These are phyloP conservation scores for Pichia kudriavzevii DNA, from an alignment of 1,139 yeast species.

Conservation along the genomic window DNA sequence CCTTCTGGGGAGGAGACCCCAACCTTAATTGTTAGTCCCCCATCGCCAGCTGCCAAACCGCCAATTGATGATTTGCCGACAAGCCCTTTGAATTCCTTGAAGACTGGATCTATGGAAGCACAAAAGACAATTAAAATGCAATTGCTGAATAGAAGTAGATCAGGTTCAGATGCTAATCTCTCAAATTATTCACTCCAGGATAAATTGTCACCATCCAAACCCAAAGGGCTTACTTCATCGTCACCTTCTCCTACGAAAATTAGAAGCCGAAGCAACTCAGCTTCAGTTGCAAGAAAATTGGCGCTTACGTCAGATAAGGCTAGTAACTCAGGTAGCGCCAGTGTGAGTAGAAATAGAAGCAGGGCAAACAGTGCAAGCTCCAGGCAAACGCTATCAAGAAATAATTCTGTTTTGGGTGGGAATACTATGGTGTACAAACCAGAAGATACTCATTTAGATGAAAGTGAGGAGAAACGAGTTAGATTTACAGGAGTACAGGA, in stretches of 20 bases:
- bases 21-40: constrained; percentile 1
- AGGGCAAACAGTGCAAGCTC: constrained; percentile 9
- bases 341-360: no score
- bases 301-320: no score
- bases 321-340: constrained; percentile 1
- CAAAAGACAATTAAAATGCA: constrained; percentile 15
- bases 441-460: constrained; percentile 14
- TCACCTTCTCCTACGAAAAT: constrained; percentile 14
- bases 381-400: constrained; percentile 18
- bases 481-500: constrained; percentile 47
- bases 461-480: constrained; percentile 33
- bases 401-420: constrained; percentile 20
- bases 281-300: constrained; percentile 1
- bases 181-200: constrained; percentile 2
- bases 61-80: constrained; percentile 18
- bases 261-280: constrained; percentile 22
- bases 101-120: constrained; percentile 15
- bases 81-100: constrained; percentile 26
- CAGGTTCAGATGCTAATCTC: constrained; percentile 17
- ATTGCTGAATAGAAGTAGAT: constrained; percentile 17
- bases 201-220: constrained; percentile 4
- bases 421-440: constrained; percentile 16
- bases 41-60: constrained; percentile 7
- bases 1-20: no score
- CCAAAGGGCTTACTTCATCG: constrained; percentile 6